Evolutionary conservation across 2,329 filamentous ascomycete species (phyloP).

Genomic region (Pseudogymnoascus sp.): DNA sequence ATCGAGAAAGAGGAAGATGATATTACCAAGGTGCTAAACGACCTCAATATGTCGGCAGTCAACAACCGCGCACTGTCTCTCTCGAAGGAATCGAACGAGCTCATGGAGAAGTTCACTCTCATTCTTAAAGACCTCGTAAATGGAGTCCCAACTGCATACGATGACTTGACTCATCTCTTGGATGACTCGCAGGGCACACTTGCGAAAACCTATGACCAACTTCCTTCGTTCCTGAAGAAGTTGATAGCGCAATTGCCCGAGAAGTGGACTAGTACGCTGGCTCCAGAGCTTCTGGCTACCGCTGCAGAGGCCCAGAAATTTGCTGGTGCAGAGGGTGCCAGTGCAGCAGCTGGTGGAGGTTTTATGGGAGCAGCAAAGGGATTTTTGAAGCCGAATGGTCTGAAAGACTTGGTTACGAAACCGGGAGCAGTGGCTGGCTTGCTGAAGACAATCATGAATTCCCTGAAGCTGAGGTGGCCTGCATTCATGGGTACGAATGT

Average conservation of each 20-base stretch:
- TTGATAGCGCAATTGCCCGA: slow-evolving; percentile 77
- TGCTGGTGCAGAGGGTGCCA: slow-evolving; percentile 29
- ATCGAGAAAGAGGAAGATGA: slow-evolving; percentile 55
- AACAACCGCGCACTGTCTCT: slow-evolving; percentile 83
- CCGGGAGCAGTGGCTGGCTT: slow-evolving; percentile 80
- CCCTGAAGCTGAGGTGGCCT: slow-evolving; percentile 79
- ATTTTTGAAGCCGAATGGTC: slow-evolving; percentile 60
- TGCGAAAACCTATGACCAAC: slow-evolving; percentile 53
- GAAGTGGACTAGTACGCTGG: slow-evolving; percentile 69
- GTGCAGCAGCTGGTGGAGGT: slow-evolving; percentile 15
- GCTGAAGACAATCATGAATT: slow-evolving; percentile 84
- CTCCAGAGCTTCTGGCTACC: slow-evolving; percentile 73
- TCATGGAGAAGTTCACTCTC: slow-evolving; percentile 77
- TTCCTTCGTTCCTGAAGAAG: slow-evolving; percentile 76
- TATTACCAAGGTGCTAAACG: slow-evolving; percentile 70
- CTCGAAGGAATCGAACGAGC: slow-evolving; percentile 73
- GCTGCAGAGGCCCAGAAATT: slow-evolving; percentile 60
- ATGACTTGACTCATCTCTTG: slow-evolving; percentile 65
- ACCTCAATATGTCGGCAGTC: slow-evolving; percentile 72
- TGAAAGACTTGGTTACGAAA: slow-evolving; percentile 76
- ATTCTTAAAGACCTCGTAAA: slow-evolving; percentile 89
- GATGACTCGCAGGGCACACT: slow-evolving; percentile 56
- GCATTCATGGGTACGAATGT: slow-evolving; percentile 88
- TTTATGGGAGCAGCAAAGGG: slow-evolving; percentile 55
- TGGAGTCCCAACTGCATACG: slow-evolving; percentile 87